Base-by-base conservation (phyloP, 1,284 basidiomycete species). In the Ceratobasidium papillatum region DNA sequence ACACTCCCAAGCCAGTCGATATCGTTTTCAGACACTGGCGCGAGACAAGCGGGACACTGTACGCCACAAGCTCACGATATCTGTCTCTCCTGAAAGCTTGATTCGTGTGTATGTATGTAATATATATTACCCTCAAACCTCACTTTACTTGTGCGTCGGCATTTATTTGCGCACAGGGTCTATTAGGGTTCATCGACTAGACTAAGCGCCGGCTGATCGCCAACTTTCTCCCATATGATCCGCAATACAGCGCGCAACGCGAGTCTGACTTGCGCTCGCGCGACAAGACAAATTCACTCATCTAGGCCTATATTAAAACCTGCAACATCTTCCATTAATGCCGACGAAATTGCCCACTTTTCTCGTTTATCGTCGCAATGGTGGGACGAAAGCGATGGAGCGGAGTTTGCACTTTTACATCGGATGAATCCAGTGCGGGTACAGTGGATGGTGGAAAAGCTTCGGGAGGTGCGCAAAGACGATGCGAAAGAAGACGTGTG, bases 391-490 rank as follows among this genome's bases (percentile, higher is more conserved):
- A 86, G 86, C 36, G 66, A 69, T n/a, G 32, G 38, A 3, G 96
- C 97, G 78, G 96, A 99, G 82, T 98, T 98, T 80, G 88, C 86
- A 1, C 85, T 97, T 47, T 84, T 99, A 41, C 98, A 99, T 82
- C 89, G 90, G 79, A 99, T 99, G 97, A 99, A 99, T 83, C 95
- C 95, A 0, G 87, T 92, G 12, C 87, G 98, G 43, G 88, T 96
- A 78, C 88, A 90, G 74, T 99, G 96, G 81, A 86, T 99, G 25
- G 87, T 91, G 32, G 88, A 95, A 77, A 97, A 97, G 82, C 81
- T 95, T 27, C 80, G 87, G 41, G 88, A 92, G 78, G 82, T 85
- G 34, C 82, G 83, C 30, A 86, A 51, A 36, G 78, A 84, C 41
- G 89, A 91, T 62, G 89, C 91, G 69, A 81, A 82, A 17, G 79